Evolutionary conservation across 73 alveolate genomes (phyloP).

Genomic region (Tetrahymena thermophila): DNA sequence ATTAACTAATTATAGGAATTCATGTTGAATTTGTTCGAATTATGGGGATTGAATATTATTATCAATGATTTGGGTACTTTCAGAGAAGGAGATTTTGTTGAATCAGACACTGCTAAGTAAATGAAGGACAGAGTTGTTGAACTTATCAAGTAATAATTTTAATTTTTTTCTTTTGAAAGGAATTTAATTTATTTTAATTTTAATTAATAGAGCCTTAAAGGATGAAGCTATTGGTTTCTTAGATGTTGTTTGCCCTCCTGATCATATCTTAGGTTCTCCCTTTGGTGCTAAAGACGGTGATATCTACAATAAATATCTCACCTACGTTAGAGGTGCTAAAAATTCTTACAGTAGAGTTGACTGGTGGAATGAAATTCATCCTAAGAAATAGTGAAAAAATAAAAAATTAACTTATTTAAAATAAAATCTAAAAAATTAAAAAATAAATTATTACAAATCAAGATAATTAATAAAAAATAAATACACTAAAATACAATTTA

Average conservation of each 20-base stretch:
- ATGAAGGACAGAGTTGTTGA: neutral
- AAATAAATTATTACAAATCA: neutral
- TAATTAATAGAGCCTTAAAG: neutral
- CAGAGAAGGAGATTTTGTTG: neutral
- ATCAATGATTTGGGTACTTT: neutral
- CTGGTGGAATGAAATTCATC: slow-evolving; percentile 36
- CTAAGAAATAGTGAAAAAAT: neutral
- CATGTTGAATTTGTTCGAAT: neutral
- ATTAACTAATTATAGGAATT: neutral
- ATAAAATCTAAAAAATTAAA: neutral
- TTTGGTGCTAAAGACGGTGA: slow-evolving; percentile 51
- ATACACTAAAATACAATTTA: neutral
- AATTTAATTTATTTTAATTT: neutral
- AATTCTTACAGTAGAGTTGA: slow-evolving; percentile 21
- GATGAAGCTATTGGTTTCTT: slow-evolving; percentile 38
- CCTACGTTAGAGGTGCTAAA: slow-evolving; percentile 5
- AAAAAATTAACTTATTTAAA: neutral
- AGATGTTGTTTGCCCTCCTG: slow-evolving; percentile 52
- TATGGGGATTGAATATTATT: neutral
- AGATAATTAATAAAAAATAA: neutral
- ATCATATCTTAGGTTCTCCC: slow-evolving; percentile 42
- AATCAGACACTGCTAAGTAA: neutral
- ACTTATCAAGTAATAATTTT: neutral
- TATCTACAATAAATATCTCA: slow-evolving; percentile 29
- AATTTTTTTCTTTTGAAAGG: neutral